Base-by-base conservation (phyloP, 2,329 filamentous ascomycete genomes). In the Falciphora oryzae region DNA sequence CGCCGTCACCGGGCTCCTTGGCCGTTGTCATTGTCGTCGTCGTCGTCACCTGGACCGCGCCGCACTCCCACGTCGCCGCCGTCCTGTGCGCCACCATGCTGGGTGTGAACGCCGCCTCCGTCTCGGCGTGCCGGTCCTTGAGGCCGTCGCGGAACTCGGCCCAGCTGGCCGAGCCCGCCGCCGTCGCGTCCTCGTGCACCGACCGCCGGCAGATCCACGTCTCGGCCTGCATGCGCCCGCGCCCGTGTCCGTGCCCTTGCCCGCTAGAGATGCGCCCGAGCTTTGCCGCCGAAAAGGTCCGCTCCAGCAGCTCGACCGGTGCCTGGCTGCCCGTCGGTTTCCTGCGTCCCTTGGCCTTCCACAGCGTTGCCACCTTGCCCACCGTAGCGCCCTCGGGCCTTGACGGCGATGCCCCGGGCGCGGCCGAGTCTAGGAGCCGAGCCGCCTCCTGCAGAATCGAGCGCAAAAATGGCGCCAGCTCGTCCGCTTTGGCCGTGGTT, bases 191-290 rank as follows among this genome's bases (percentile, higher is more conserved):
- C 65, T 77, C 77, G 72, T 92, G 89, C 57, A 83, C 75, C 72
- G 86, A 89, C 59, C 81, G 81, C 65, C 90, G 82, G 57, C 84
- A 84, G 63, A 82, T 83, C 89, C 89, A 92, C 25, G 79, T 81
- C 74, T 90, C 88, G 38, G 67, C 27, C 35, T 25, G 63, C 66
- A 44, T 27, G 62, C 38, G 50, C 31, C 63, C 28, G 1, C 72
- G 63, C 29, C 67, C 68, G 25, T 71, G 38, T 44, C 69, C 68
- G 25, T 71, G 38, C 50, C 69, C 70, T 5, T 25, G 50, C n/a
- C 18, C 50, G 32, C 28, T n/a, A 10, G 32, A 16, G 31, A 63
- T n/a, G 28, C 62, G 56, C 29, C 38, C 53, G 50, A 63, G 62
- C 75, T 74, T 7, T 86, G 75, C 38, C 80, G 79, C 50, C 75